Evolutionary conservation across 2,329 filamentous ascomycete species (phyloP), one percentile per base, ranked within the genome.

Genomic region (Aspergillus fumigatus): DNA sequence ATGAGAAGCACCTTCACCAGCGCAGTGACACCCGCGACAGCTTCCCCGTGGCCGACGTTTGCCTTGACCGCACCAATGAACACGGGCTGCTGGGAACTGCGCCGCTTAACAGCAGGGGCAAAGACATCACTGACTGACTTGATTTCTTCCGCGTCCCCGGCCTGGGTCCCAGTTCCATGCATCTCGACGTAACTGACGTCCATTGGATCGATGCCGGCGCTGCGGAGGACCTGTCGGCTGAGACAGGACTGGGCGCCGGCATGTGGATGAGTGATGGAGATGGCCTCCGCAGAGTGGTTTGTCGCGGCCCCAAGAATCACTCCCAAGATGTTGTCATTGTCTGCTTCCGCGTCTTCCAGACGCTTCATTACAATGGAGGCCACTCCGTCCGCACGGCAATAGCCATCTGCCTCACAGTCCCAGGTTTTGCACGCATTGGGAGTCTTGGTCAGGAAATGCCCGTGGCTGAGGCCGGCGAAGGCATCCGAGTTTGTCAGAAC

Each of bases 401-500:
- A 84, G 4, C 82, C 82, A 64, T 82, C 79, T 0, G 80, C 82
- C 25, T 66, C 66, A 17, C 73, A 70, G 53, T 81, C 79, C 48
- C 77, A 82, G 2, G 76, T 73, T 50, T 81, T 80, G 59, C 81
- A 84, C 4, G 27, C 27, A 10, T 75, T 68, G 0, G 80, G 78
- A 8, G 61, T 66, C 8, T 59, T 58, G 26, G 70, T 67, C 5
- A 71, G 58, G 50, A 72, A 72, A 48, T 69, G 64, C 3, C 68
- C 68, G 60, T 87, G 84, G 68, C 85, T 87, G 1, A 92, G 77
- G 62, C 87, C 88, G 5, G 87, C 81, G 73, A 89, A 90, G 77
- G 87, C 88, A 71, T 92, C 88, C 0, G 89, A 86, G 73, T 90
- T 90, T 50, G 88, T 92, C 73, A 92, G 80, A 10, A 72, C 52